Conservation (phyloP, 164 flowering plant genomes). For the Santalum album region DNA sequence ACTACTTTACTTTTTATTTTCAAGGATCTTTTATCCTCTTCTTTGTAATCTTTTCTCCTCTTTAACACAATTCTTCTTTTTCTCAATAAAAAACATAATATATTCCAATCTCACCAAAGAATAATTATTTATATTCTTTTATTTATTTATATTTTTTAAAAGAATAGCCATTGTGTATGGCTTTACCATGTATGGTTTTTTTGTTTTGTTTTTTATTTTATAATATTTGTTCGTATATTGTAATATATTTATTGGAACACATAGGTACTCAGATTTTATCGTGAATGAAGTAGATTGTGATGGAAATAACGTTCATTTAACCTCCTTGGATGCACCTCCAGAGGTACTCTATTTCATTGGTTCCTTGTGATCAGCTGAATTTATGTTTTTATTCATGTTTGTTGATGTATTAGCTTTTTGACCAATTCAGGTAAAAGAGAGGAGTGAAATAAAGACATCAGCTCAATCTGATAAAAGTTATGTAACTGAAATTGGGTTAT, state of each 20-base stretch:
- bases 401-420: neutral
- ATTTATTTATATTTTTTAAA: no score
- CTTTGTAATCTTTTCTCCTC: no score
- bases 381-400: constrained; percentile 2
- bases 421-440: constrained; percentile 27
- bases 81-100: no score
- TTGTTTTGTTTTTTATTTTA: neutral
- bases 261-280: constrained; percentile 85
- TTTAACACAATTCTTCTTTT: no score
- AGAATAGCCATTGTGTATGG: no score
- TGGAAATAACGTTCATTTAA: constrained; percentile 77
- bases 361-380: neutral
- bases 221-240: neutral
- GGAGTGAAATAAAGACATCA: constrained; percentile 19
- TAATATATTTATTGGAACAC: neutral
- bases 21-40: no score
- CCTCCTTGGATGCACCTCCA: constrained; percentile 56
- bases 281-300: constrained; percentile 91
- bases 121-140: no score
- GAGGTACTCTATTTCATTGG: constrained; percentile 33
- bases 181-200: neutral
- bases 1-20: no score
- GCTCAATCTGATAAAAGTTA: constrained; percentile 28
- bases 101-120: no score
- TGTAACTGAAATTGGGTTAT: constrained; percentile 53